Base-by-base conservation (phyloP, 345 rosid species). In the Aquilaria malaccensis region DNA sequence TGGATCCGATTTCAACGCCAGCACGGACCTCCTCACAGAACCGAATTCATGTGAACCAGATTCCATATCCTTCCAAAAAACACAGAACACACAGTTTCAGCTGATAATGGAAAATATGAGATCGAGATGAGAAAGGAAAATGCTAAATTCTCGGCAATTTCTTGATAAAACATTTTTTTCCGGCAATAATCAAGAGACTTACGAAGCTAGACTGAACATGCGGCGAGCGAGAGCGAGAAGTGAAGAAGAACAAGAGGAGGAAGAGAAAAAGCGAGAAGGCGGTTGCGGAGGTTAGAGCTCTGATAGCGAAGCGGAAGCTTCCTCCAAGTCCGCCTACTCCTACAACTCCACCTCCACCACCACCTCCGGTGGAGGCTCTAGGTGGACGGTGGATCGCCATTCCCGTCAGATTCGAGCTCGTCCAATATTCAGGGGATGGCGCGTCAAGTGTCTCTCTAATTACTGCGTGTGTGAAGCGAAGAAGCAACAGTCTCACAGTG, bases 1-100 rank as follows among this genome's bases (percentile, higher is more conserved):
- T 1, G 99, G 97, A 83, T 88, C 95, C 58, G 88, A 78, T 73
- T 94, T 94, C 58, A 85, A 70, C 52, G 95, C 96, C 69, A 90
- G 72, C 2, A 88, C 80, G 64, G 90, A 84, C 71, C 99, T 84
- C 64, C 97, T 72, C 7, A 69, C 68, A 52, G 82, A 81, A 78
- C 86, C 91, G 30, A 79, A 62, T 60, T 86, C 83, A 58, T 69
- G 63, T 2, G 76, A 45, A 48, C 58, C 78, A 7, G 72, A 56
- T 53, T 51, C 65, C 30, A 73, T 61, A 69, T 77, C 86, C 95
- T 86, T 37, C 11, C 10, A 33, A 49, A 3, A 13, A 5, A 59
- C 33, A 45, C 10, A 63, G 13, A 52, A 59, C 45, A 53, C 46
- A 6, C 10, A 15, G 13, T 7, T 47, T 69, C 11, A 74, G 30